Evolutionary conservation across 768 basidiomycete genomes (phyloP).

Genomic region (Cyathus striatus): DNA sequence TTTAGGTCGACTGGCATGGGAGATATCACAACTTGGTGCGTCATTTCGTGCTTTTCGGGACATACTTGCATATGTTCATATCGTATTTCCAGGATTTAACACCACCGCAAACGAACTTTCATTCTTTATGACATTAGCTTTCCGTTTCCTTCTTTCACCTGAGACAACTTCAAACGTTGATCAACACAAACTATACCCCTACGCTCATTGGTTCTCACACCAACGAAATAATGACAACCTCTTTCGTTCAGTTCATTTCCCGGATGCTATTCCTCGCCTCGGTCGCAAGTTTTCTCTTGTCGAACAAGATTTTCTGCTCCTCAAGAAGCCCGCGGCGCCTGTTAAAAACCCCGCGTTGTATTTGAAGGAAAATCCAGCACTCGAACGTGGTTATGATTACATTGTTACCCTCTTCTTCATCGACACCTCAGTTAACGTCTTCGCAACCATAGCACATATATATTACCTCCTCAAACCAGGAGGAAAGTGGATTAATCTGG

Average conservation of each 20-base stretch:
- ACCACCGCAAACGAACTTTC: conserved; percentile 63
- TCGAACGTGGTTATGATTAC: conserved; percentile 43
- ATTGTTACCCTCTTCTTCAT: conserved; percentile 67
- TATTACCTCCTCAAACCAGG: conserved; percentile 51
- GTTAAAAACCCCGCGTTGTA: conserved; percentile 9
- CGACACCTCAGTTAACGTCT: conserved; percentile 52
- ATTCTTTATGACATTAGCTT: conserved; percentile 58
- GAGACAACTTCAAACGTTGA: conserved; percentile 31
- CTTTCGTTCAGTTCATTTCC: conserved; percentile 52
- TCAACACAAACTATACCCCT: conserved; percentile 55
- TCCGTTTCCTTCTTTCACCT: conserved; percentile 52
- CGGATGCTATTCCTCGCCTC: conserved; percentile 54
- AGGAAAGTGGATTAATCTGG: conserved; percentile 69
- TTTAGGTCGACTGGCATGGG: conserved; percentile 63
- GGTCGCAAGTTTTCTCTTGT: conserved; percentile 35
- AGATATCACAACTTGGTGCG: conserved; percentile 56
- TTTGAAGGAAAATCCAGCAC: conserved; percentile 2
- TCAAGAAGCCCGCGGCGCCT: conserved; percentile 14
- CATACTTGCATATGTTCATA: conserved; percentile 7
- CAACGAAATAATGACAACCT: conserved; percentile 43
- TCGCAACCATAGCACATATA: conserved; percentile 53
- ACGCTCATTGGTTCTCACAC: conserved; percentile 68
- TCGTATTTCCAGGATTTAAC: conserved; percentile 35
- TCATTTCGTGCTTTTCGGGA: background rate
- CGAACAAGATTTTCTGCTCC: conserved; percentile 54